These are phyloP conservation scores for Venturia asperata DNA, from an alignment of 2,329 filamentous ascomycete genomes.

Conservation along the genomic window DNA sequence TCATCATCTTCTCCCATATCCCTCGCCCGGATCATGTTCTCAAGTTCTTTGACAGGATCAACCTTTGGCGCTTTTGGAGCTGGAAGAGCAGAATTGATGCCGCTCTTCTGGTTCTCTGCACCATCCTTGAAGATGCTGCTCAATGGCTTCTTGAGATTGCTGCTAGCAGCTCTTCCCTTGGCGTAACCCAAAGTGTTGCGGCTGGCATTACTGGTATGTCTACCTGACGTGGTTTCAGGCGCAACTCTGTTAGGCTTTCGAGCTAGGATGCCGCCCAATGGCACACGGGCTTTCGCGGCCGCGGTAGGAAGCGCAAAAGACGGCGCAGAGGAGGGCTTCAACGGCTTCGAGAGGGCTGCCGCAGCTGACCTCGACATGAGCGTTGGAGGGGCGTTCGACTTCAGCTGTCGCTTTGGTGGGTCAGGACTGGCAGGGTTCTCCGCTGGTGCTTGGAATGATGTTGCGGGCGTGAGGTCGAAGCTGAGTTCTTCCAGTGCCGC, in stretches of 20 bases:
- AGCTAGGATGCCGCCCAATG: not conserved
- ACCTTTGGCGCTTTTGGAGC: not conserved
- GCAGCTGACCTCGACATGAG: conserved; percentile 14
- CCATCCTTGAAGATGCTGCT: conserved; percentile 12
- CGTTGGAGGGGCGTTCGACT: conserved; percentile 13
- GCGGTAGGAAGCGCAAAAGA: conserved; percentile 14
- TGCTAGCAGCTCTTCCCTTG: conserved; percentile 16
- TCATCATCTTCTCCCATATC: conserved; percentile 13
- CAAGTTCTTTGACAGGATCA: conserved; percentile 15
- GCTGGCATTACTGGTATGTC: conserved; percentile 13
- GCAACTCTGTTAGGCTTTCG: conserved; percentile 2
- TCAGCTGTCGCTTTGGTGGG: conserved; percentile 2
- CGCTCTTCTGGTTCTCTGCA: not conserved
- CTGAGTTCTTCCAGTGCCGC: conserved; percentile 10
- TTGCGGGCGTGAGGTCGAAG: not conserved
- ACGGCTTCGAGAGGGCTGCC: conserved; percentile 4
- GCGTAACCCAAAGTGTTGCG: conserved; percentile 20
- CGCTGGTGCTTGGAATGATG: not conserved
- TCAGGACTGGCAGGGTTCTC: conserved; percentile 10
- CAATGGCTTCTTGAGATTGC: conserved; percentile 16
- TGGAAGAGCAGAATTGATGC: not conserved
- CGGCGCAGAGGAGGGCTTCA: not conserved
- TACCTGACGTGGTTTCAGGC: not conserved
- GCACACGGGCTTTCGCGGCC: conserved; percentile 12
- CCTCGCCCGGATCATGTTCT: conserved; percentile 12